Percentiles rank a stretch among this genome's conserved stretches.
Conservation (phyloP, 306 rosid species). For the Malus sylvestris region DNA sequence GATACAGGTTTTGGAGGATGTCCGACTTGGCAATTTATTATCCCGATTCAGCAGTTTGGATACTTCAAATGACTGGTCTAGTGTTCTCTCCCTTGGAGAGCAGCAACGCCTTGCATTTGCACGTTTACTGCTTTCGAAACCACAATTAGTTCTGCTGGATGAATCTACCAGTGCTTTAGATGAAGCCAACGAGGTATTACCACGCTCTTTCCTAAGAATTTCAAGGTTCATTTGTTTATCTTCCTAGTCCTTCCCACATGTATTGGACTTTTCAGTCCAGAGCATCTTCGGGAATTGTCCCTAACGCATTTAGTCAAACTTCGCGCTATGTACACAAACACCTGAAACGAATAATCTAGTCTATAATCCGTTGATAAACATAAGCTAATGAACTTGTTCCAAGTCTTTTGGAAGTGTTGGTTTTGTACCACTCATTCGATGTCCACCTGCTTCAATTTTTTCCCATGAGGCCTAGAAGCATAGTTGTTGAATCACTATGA, state of each 20-base stretch:
- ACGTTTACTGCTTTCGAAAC: slow-evolving; percentile 78
- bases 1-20: slow-evolving; percentile 63
- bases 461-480: no score
- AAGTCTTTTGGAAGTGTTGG: background rate
- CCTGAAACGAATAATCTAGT: background rate
- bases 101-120: slow-evolving; percentile 98
- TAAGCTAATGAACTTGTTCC: background rate
- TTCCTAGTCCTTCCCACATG: background rate
- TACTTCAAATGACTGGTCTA: slow-evolving; percentile 86
- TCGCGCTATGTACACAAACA: background rate
- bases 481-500: no score
- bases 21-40: slow-evolving; percentile 70
- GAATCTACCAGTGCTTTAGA: slow-evolving; percentile 95
- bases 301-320: background rate
- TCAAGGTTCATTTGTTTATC: background rate
- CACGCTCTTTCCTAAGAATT: background rate
- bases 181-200: slow-evolving; percentile 82
- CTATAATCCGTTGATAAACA: background rate
- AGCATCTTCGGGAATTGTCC: background rate
- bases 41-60: slow-evolving; percentile 67
- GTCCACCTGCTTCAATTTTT: no score
- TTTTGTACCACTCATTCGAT: background rate
- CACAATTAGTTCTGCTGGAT: slow-evolving; percentile 73
- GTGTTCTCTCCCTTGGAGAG: slow-evolving; percentile 95
- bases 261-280: background rate